phyloP scores from a whole-genome alignment of 192 early-diverging fungal species.

The Podila clonocystis region DNA sequence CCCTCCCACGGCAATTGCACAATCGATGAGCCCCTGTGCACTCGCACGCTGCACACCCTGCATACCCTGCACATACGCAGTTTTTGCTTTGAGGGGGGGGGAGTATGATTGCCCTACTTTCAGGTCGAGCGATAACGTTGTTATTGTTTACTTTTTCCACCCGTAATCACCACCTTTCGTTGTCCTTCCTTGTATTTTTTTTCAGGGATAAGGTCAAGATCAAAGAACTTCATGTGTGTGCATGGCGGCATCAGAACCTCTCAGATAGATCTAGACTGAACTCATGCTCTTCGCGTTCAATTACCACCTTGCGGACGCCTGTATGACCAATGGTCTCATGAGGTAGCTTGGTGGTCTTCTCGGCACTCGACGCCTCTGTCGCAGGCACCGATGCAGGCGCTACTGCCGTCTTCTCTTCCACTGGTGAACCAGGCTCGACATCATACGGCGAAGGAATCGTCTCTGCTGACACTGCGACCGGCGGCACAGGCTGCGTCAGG shows the following conservation, averaged over 20 bases:
- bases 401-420: not conserved
- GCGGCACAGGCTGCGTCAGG: not conserved
- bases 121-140: too few relatives aligned
- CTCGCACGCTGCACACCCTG: too few relatives aligned
- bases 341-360: not conserved
- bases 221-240: too few relatives aligned
- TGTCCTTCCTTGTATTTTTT: too few relatives aligned
- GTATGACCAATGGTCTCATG: constrained; percentile 49
- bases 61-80: too few relatives aligned
- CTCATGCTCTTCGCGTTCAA: constrained; percentile 35
- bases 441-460: not conserved
- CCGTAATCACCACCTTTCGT: too few relatives aligned
- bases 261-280: constrained; percentile 37
- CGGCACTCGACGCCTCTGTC: not conserved
- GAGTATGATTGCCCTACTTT: too few relatives aligned
- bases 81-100: too few relatives aligned
- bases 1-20: too few relatives aligned
- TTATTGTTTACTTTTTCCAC: too few relatives aligned
- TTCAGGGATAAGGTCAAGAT: too few relatives aligned
- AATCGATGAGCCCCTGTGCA: too few relatives aligned
- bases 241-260: not conserved
- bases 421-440: not conserved
- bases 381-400: not conserved
- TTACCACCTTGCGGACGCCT: constrained; percentile 38
- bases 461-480: not conserved